phyloP scores from a whole-genome alignment of 495 filamentous ascomycete genomes.

The Parmelia sp. region DNA sequence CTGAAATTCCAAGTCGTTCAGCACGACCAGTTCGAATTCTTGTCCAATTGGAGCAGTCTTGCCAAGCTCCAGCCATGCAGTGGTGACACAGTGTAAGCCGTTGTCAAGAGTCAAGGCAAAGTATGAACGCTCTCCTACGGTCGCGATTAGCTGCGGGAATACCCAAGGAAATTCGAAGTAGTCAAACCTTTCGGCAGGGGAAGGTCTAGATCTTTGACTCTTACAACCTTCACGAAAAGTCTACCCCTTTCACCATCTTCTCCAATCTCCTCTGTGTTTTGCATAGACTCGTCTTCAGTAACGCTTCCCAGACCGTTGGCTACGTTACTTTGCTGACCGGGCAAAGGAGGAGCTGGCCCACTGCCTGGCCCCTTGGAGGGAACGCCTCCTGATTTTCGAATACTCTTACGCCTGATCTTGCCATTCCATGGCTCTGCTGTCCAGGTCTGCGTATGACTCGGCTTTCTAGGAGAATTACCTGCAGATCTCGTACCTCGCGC shows the following conservation, averaged over 20 bases:
- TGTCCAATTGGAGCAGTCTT: slow-evolving; percentile 93
- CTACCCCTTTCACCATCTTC: slow-evolving; percentile 86
- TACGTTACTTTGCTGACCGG: slow-evolving; percentile 78
- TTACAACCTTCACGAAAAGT: slow-evolving; percentile 94
- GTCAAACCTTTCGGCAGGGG: slow-evolving; percentile 81
- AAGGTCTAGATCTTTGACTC: slow-evolving; percentile 88
- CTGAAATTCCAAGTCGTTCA: slow-evolving; percentile 95
- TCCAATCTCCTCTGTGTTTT: slow-evolving; percentile 50
- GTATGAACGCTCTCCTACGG: slow-evolving; percentile 73
- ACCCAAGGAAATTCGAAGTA: background rate
- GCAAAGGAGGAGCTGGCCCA: slow-evolving; percentile 72
- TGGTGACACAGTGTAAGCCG: slow-evolving; percentile 94
- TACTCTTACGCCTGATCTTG: slow-evolving; percentile 60
- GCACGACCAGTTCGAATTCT: slow-evolving; percentile 95
- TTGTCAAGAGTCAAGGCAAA: slow-evolving; percentile 96
- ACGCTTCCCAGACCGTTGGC: slow-evolving; percentile 53
- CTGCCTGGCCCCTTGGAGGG: slow-evolving; percentile 58
- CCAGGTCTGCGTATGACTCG: slow-evolving; percentile 76
- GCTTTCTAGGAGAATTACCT: slow-evolving; percentile 66
- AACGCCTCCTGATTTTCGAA: slow-evolving; percentile 50
- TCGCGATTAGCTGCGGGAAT: slow-evolving; percentile 27
- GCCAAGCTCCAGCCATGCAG: slow-evolving; percentile 88
- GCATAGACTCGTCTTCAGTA: slow-evolving; percentile 51
- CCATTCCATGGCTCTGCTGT: slow-evolving; percentile 95
- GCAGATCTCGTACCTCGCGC: slow-evolving; percentile 54